Base-by-base conservation (phyloP, 1,139 yeast species). In the Kurtzmaniella natalensis region DNA sequence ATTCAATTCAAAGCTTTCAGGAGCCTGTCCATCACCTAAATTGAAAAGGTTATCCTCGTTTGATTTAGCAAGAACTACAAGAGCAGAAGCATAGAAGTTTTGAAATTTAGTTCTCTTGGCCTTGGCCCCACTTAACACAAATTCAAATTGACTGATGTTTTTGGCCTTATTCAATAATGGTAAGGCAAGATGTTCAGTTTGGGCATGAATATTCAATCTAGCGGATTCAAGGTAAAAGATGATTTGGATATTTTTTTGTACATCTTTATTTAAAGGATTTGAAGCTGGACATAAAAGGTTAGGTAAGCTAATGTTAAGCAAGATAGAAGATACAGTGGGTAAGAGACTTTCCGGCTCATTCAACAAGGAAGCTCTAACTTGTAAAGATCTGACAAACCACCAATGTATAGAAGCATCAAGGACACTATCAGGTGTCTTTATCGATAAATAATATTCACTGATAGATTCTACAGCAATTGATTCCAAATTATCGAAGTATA, bases 101-200 rank as follows among this genome's bases (percentile, higher is more conserved):
- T 92, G 99, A 52, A 65, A 85, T 54, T 85, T 86, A 3, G 98
- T 89, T 53, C 94, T 71, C 51, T 81, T 84, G 5, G 95, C 96
- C 46, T 80, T 78, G 32, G 92, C 86, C 43, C 98, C 98, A 1
- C 96, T 82, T 32, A 89, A 60, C 1, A 81, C 72, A 41, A 82
- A 72, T 28, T 71, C 63, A 32, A 94, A 67, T 1, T 77, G 74
- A 0, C 94, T 78, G 8, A 78, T 48, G 18, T 66, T 66, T 37
- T 69, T 72, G 19, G 74, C 94, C 56, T 64, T 70, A 9, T 57
- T 60, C 47, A 75, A 70, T 20, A 70, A 67, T 7, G 74, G 77
- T 30, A 70, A 55, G 1, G 76, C 70, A 34, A 70, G 66, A 53
- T 72, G 78, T 51, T 75, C 89, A 25, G 76, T 72, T 44, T 64